phyloP scores from a whole-genome alignment of 176 grass and related monocot genomes.

The Ensete glaucum region DNA sequence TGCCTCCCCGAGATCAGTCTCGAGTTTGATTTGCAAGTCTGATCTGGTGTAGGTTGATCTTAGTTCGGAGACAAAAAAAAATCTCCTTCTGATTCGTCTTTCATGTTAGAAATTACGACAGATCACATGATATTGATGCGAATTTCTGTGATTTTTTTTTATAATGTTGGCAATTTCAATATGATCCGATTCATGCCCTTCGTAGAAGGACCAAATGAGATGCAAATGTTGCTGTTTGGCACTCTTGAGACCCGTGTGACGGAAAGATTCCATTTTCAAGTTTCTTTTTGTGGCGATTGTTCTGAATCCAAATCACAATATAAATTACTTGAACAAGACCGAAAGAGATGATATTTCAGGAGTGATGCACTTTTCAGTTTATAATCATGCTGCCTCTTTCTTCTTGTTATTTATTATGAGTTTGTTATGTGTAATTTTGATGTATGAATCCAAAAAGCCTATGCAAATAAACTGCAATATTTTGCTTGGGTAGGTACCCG shows the following conservation, averaged over 20 bases:
- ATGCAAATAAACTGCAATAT: not conserved
- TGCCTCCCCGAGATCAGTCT: not conserved
- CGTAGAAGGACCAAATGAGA: not conserved
- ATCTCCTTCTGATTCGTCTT: not conserved
- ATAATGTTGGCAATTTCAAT: not conserved
- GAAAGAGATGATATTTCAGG: not conserved
- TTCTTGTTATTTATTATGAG: too few species aligned
- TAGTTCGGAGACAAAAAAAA: not conserved
- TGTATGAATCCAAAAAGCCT: too few species aligned
- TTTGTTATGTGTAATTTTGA: too few species aligned
- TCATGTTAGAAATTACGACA: not conserved
- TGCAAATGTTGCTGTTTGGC: not conserved
- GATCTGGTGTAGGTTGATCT: not conserved
- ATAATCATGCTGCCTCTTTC: too few species aligned
- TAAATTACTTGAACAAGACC: too few species aligned
- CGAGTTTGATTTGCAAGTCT: not conserved
- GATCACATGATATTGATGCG: not conserved
- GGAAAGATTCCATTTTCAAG: not conserved
- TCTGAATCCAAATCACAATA: not conserved
- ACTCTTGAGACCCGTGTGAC: not conserved
- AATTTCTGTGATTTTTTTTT: not conserved
- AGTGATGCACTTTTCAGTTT: too few species aligned
- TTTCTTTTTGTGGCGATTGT: not conserved
- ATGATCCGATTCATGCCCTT: not conserved
- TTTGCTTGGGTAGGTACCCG: not conserved